phyloP scores from a whole-genome alignment of 78 protist species.

The Planoprotostelium fungivorum region DNA sequence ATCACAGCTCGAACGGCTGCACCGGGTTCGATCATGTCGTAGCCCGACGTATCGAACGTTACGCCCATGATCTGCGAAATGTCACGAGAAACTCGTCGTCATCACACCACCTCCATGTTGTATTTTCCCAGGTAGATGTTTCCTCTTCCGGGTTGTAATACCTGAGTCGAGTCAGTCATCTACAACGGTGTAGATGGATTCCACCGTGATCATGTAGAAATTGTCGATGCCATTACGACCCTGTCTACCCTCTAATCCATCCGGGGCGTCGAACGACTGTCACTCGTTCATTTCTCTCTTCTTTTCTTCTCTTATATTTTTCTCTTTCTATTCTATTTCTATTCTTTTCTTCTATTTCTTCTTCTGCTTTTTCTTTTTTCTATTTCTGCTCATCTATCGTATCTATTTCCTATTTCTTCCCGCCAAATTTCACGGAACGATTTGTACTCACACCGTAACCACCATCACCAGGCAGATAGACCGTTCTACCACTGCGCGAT shows the following conservation, averaged over 20 bases:
- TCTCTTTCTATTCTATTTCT: too few relatives aligned
- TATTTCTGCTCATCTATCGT: too few relatives aligned
- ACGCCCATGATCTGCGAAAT: not conserved
- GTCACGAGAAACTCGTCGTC: too few relatives aligned
- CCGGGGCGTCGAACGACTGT: not conserved
- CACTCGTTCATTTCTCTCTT: not conserved
- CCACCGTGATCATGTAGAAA: not conserved
- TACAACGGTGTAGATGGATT: too few relatives aligned
- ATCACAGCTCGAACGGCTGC: not conserved
- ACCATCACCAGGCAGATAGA: not conserved
- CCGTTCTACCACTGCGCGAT: not conserved
- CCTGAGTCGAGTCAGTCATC: not conserved
- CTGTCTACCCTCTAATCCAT: not conserved
- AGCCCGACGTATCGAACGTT: not conserved
- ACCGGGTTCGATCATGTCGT: not conserved
- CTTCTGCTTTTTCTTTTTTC: too few relatives aligned
- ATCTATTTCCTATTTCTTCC: too few relatives aligned
- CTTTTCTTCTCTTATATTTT: too few relatives aligned
- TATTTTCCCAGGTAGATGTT: not conserved
- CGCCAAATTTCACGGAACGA: too few relatives aligned
- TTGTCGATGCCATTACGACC: not conserved
- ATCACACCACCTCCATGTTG: not conserved
- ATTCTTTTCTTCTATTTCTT: too few relatives aligned
- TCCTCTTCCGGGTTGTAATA: not conserved
- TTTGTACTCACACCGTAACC: not conserved